phyloP scores from a whole-genome alignment of 202 grass and related monocot genomes.

The Cymbopogon flexuosus region DNA sequence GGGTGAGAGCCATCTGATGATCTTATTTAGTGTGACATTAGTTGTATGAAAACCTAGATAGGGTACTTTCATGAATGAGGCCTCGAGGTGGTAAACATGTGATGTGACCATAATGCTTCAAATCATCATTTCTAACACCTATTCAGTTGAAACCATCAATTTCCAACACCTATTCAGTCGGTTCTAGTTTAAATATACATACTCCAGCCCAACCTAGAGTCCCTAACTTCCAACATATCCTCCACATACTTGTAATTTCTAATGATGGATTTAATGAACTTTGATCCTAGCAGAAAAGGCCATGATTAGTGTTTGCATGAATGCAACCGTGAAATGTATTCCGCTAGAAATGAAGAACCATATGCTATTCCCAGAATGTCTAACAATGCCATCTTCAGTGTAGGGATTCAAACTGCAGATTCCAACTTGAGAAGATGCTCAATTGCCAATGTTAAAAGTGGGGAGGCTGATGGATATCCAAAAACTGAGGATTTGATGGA shows the following conservation, averaged over 20 bases:
- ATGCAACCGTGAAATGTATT: not conserved
- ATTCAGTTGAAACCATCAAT: not conserved
- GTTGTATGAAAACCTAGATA: slow-evolving; percentile 7
- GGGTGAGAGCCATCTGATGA: not conserved
- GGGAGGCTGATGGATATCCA: slow-evolving; percentile 61
- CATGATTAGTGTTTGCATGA: not conserved
- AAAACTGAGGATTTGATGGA: slow-evolving; percentile 46
- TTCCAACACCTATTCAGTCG: not conserved
- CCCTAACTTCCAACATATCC: not conserved
- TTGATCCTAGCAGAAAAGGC: not conserved
- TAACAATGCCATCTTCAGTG: slow-evolving; percentile 44
- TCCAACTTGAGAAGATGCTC: slow-evolving; percentile 18
- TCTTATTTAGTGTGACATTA: not conserved
- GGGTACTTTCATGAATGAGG: not conserved
- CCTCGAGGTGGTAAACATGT: not conserved
- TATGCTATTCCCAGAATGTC: slow-evolving; percentile 11
- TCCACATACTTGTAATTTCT: not conserved
- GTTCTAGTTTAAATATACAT: not conserved
- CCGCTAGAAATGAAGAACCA: not conserved
- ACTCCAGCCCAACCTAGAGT: not conserved
- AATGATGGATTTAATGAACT: slow-evolving; percentile 6
- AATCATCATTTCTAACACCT: not conserved
- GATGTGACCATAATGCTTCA: not conserved
- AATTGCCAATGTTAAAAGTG: slow-evolving; percentile 49
- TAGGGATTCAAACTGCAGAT: slow-evolving; percentile 45